Conservation (phyloP, 129 eudicot genomes). For the Chrysanthemum makinoi region DNA sequence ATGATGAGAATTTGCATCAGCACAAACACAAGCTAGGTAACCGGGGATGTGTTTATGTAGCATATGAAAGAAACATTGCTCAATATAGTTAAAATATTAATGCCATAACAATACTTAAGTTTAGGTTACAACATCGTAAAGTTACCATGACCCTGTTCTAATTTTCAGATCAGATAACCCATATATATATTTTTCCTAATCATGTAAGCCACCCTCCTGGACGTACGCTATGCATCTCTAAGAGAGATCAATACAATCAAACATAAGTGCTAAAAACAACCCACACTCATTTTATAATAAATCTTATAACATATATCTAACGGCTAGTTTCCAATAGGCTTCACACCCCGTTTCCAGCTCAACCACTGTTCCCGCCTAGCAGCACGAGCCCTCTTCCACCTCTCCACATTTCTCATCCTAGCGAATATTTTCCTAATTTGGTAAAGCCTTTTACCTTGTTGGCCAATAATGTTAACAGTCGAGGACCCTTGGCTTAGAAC, state of each 20-base stretch:
- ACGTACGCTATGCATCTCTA: constrained; percentile 60
- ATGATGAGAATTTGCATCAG: no score
- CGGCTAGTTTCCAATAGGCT: constrained; percentile 42
- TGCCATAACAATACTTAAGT: no score
- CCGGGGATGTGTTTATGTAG: no score
- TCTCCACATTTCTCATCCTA: constrained; percentile 58
- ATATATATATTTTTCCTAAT: no score
- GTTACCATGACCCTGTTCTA: no score
- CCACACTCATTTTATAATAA: neutral
- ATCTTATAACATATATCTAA: neutral
- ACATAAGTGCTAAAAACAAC: constrained; percentile 2
- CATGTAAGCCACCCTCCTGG: constrained; percentile 48
- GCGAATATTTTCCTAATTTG: constrained; percentile 69
- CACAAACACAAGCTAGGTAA: no score
- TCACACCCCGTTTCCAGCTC: constrained; percentile 49
- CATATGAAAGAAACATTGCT: no score
- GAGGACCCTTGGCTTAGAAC: constrained; percentile 62
- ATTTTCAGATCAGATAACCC: no score
- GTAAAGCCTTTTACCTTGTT: constrained; percentile 62
- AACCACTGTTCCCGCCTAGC: constrained; percentile 58
- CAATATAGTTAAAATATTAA: no score
- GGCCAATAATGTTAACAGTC: constrained; percentile 62
- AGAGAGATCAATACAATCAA: constrained; percentile 36
- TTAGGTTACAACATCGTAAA: no score
- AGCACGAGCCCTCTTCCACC: constrained; percentile 70